phyloP scores from a whole-genome alignment of 345 rosid species.

The Acer yangbiense region DNA sequence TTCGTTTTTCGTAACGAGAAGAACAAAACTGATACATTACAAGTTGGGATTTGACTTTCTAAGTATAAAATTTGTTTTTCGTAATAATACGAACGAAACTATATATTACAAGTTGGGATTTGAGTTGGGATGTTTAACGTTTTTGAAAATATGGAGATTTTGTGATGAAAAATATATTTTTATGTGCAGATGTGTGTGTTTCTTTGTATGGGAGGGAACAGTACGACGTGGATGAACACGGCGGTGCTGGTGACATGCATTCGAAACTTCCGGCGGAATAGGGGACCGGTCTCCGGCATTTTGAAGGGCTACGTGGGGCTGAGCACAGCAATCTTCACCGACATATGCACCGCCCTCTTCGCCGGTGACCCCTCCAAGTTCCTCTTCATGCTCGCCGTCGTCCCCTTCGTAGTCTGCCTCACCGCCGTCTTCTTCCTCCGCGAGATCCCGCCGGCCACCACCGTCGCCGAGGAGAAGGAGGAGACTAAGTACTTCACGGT shows the following conservation, averaged over 20 bases:
- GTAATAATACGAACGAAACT: not conserved
- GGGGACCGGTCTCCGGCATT: slow-evolving; percentile 93
- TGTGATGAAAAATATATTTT: not conserved
- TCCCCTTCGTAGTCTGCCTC: slow-evolving; percentile 82
- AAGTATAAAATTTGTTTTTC: too few relatives aligned
- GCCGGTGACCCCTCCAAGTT: slow-evolving; percentile 59
- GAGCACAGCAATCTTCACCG: slow-evolving; percentile 94
- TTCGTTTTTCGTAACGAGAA: too few relatives aligned
- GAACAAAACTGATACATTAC: too few relatives aligned
- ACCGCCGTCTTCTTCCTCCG: slow-evolving; percentile 80
- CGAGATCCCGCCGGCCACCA: slow-evolving; percentile 59
- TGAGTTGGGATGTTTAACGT: not conserved
- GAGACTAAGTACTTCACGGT: slow-evolving; percentile 64
- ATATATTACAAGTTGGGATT: not conserved
- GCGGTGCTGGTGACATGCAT: slow-evolving; percentile 88
- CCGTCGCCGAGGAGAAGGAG: slow-evolving; percentile 52
- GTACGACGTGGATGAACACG: slow-evolving; percentile 99
- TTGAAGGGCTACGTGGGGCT: slow-evolving; percentile 89
- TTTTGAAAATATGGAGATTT: not conserved
- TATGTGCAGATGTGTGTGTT: slow-evolving; percentile 58
- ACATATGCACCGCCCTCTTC: slow-evolving; percentile 79
- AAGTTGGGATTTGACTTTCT: too few relatives aligned
- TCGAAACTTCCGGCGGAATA: slow-evolving; percentile 79
- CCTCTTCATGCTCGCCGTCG: slow-evolving; percentile 64
- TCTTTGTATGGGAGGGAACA: slow-evolving; percentile 93